phyloP scores from a whole-genome alignment of 306 rosid species.

The Lithocarpus polystachyus region DNA sequence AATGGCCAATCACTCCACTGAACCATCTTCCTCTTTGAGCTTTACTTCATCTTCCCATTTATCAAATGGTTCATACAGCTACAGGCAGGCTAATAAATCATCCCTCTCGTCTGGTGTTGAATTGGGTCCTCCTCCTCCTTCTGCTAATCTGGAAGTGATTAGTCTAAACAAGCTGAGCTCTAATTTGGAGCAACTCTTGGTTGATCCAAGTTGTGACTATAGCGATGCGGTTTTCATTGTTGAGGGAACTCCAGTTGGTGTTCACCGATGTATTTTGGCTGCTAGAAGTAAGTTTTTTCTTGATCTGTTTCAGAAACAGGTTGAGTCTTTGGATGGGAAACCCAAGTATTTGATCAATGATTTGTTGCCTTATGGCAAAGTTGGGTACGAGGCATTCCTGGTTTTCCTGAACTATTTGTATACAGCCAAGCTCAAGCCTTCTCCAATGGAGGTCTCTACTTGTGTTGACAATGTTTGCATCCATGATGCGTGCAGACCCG shows the following conservation, averaged over 20 bases:
- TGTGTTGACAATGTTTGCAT: constrained; percentile 45
- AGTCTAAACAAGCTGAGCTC: constrained; percentile 50
- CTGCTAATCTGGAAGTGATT: constrained; percentile 57
- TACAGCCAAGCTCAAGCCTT: constrained; percentile 46
- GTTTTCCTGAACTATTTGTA: constrained; percentile 48
- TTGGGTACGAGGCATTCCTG: constrained; percentile 50
- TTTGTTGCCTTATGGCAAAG: constrained; percentile 46
- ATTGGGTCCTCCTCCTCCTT: constrained; percentile 19
- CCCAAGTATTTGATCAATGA: constrained; percentile 34
- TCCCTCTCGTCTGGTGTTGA: constrained; percentile 39
- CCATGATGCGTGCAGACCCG: constrained; percentile 60
- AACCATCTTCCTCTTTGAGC: constrained; percentile 90
- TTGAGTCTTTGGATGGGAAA: constrained; percentile 28
- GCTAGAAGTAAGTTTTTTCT: constrained; percentile 43
- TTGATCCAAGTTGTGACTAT: constrained; percentile 35
- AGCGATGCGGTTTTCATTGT: constrained; percentile 48
- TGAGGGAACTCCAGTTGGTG: constrained; percentile 40
- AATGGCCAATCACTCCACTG: constrained; percentile 65
- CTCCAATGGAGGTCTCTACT: constrained; percentile 49
- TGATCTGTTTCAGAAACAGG: constrained; percentile 35
- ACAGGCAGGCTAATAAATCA: constrained; percentile 40
- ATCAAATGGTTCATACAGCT: constrained; percentile 61
- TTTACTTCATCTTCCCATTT: constrained; percentile 67
- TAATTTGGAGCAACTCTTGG: constrained; percentile 47
- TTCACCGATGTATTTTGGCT: constrained; percentile 54